Percentiles rank a stretch among this genome's conserved stretches.
Conservation (phyloP, 2,329 filamentous ascomycete species). For the Penicillium sp. region DNA sequence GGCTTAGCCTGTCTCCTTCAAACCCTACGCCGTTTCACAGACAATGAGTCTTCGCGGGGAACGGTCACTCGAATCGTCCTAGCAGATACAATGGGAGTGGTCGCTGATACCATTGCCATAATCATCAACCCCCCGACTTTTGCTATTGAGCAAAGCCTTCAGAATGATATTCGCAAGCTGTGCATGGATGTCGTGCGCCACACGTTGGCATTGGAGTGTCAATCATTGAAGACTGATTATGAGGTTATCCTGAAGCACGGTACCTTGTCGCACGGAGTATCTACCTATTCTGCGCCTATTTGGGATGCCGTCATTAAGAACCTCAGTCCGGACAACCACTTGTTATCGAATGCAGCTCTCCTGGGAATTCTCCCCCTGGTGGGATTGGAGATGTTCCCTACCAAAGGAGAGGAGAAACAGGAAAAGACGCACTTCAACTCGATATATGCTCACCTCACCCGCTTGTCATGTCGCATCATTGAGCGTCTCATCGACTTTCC, state of each 20-base stretch:
- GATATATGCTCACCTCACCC: constrained; percentile 60
- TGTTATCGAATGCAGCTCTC: constrained; percentile 70
- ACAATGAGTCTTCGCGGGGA: constrained; percentile 44
- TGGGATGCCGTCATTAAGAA: constrained; percentile 73
- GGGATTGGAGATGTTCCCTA: constrained; percentile 69
- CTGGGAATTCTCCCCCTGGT: constrained; percentile 67
- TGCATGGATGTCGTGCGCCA: constrained; percentile 64
- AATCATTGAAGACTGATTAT: constrained; percentile 65
- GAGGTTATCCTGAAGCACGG: constrained; percentile 59
- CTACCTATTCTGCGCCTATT: constrained; percentile 67
- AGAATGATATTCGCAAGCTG: constrained; percentile 53
- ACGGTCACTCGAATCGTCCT: constrained; percentile 49
- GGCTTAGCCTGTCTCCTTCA: constrained; percentile 46
- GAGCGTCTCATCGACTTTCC: constrained; percentile 75
- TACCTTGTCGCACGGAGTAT: constrained; percentile 62
- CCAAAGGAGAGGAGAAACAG: constrained; percentile 43
- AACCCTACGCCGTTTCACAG: constrained; percentile 48
- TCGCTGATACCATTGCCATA: constrained; percentile 49
- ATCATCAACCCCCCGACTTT: constrained; percentile 57
- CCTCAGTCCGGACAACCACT: constrained; percentile 62
- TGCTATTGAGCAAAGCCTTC: constrained; percentile 45
- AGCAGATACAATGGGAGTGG: constrained; percentile 47
- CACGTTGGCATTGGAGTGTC: constrained; percentile 66
- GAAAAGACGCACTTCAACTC: constrained; percentile 72
- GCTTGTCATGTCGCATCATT: constrained; percentile 67